These are phyloP conservation scores for Starmerella davenportii DNA, from an alignment of 805 yeast species.

Conservation along the genomic window DNA sequence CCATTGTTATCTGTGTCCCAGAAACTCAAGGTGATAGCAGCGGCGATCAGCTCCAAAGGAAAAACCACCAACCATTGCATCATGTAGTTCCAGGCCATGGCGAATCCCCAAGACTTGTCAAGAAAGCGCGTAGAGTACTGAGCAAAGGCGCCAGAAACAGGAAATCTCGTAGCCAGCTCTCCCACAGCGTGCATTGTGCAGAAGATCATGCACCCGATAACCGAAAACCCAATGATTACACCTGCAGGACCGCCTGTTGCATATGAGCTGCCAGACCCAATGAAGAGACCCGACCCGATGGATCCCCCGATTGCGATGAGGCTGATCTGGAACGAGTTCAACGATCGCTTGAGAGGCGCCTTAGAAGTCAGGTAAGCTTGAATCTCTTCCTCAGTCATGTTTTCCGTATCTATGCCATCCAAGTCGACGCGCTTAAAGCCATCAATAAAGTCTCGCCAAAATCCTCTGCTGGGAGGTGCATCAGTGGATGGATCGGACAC, in stretches of 20 bases:
- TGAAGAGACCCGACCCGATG: constrained; percentile 57
- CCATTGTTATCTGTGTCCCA: constrained; percentile 29
- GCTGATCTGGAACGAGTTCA: constrained; percentile 23
- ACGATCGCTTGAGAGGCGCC: constrained; percentile 23
- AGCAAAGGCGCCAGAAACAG: constrained; percentile 39
- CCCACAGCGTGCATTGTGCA: constrained; percentile 51
- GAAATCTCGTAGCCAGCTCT: constrained; percentile 49
- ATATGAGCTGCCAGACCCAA: constrained; percentile 35
- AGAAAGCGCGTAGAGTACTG: constrained; percentile 39
- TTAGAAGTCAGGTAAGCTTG: constrained; percentile 10
- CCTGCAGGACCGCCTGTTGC: constrained; percentile 36
- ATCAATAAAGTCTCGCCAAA: constrained; percentile 17
- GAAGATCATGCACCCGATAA: constrained; percentile 47
- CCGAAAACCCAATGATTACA: constrained; percentile 38
- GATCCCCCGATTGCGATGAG: constrained; percentile 76
- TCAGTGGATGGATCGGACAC: neutral
- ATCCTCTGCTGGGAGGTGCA: constrained; percentile 6
- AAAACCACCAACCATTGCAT: constrained; percentile 42
- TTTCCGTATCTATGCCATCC: constrained; percentile 22
- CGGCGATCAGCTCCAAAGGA: constrained; percentile 46
- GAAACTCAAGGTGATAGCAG: constrained; percentile 35
- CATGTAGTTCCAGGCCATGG: constrained; percentile 53
- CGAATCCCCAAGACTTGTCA: constrained; percentile 46
- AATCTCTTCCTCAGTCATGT: constrained; percentile 21
- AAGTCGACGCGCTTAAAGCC: constrained; percentile 31